These are phyloP conservation scores for Prunus armeniaca DNA, from an alignment of 306 rosid genomes.

Conservation along the genomic window DNA sequence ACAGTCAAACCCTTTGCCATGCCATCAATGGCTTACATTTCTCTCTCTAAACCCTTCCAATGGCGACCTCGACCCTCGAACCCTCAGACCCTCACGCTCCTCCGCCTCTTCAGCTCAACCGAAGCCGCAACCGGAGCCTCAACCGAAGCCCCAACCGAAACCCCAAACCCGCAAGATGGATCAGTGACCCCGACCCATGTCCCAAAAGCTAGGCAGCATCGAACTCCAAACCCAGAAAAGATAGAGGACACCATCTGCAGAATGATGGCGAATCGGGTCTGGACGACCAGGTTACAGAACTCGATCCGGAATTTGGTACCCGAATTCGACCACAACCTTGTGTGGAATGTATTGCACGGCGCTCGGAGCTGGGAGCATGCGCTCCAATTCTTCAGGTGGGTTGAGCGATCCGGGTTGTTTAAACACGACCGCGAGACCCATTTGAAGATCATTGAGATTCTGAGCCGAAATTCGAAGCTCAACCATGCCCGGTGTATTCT, in stretches of 20 bases:
- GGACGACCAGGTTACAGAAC: constrained; percentile 88
- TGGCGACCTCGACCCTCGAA: constrained; percentile 34
- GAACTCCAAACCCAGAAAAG: constrained; percentile 41
- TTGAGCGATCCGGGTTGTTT: constrained; percentile 66
- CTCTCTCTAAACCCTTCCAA: constrained; percentile 48
- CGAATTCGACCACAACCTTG: constrained; percentile 59
- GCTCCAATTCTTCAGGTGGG: constrained; percentile 87
- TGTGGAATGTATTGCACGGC: constrained; percentile 67
- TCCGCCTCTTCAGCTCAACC: constrained; percentile 33
- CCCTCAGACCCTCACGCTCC: constrained; percentile 22
- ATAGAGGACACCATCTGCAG: constrained; percentile 50
- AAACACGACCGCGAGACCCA: constrained; percentile 68
- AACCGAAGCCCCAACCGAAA: constrained; percentile 3
- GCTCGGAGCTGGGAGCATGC: constrained; percentile 67
- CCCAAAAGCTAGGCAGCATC: constrained; percentile 33
- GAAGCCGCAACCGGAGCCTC: neutral
- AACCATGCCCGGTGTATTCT: constrained; percentile 87
- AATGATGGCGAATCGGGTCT: constrained; percentile 86
- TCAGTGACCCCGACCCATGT: constrained; percentile 16
- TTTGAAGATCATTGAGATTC: constrained; percentile 72
- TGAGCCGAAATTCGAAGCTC: constrained; percentile 64
- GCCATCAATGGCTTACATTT: constrained; percentile 48
- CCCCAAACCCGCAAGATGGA: constrained; percentile 1
- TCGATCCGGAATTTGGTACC: constrained; percentile 69
- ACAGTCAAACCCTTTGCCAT: neutral